Evolutionary conservation across 2,329 filamentous ascomycete genomes (phyloP).

Genomic region (Nectriaceae sp.): DNA sequence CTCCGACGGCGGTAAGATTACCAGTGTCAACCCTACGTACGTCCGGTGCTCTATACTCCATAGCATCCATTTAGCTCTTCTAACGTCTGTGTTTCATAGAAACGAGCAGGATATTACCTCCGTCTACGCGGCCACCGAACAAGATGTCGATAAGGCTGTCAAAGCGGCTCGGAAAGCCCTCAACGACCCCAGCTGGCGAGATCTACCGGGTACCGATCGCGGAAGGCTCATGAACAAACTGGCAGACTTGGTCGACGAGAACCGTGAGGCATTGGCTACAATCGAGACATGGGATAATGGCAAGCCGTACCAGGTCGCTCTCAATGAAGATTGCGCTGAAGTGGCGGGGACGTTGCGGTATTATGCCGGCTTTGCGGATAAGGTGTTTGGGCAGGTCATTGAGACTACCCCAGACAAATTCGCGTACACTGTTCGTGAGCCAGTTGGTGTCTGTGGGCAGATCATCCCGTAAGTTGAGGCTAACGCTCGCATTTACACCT

Average conservation of each 20-base stretch:
- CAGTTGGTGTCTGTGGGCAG: conserved; percentile 73
- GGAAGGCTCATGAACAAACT: conserved; percentile 71
- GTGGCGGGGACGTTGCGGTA: conserved; percentile 59
- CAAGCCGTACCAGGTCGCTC: conserved; percentile 62
- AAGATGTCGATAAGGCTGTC: conserved; percentile 37
- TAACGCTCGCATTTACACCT: background rate
- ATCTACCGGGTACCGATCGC: conserved; percentile 65
- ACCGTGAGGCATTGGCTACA: conserved; percentile 52
- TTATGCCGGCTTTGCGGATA: conserved; percentile 79
- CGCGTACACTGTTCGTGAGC: conserved; percentile 74
- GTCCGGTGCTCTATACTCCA: conserved; percentile 32
- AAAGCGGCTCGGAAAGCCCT: conserved; percentile 65
- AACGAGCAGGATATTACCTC: conserved; percentile 35
- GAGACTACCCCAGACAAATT: conserved; percentile 69
- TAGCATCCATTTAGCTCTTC: background rate
- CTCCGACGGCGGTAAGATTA: conserved; percentile 56
- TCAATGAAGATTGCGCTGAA: conserved; percentile 64
- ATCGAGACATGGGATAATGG: conserved; percentile 84
- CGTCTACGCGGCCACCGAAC: conserved; percentile 31
- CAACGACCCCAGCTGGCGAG: conserved; percentile 67
- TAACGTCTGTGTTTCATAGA: conserved; percentile 31
- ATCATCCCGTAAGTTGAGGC: conserved; percentile 59
- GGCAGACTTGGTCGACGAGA: conserved; percentile 67
- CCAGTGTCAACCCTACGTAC: conserved; percentile 57
- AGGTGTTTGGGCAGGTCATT: conserved; percentile 76